These are phyloP conservation scores for Glaciozyma antarctica DNA, from an alignment of 768 basidiomycete genomes.

Conservation along the genomic window DNA sequence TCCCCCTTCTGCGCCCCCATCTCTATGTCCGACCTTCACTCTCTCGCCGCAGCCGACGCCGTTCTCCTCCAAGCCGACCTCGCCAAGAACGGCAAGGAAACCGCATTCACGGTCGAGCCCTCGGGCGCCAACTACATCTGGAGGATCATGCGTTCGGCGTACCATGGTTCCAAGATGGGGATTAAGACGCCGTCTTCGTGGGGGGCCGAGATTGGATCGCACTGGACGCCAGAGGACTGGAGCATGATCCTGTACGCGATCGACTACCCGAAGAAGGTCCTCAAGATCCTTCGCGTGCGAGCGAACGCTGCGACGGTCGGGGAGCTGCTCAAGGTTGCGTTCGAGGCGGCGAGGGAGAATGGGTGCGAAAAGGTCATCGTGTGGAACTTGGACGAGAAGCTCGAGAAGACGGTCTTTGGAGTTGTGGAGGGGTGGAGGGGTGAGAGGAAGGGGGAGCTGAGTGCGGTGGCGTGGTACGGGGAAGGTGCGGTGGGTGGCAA, in stretches of 20 bases:
- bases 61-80: background rate
- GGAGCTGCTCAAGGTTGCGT: background rate
- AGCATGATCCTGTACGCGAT: background rate
- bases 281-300: background rate
- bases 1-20: background rate
- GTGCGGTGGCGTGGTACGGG: background rate
- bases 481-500: background rate
- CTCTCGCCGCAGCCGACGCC: background rate
- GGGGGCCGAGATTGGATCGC: background rate
- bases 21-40: background rate
- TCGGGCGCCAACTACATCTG: background rate
- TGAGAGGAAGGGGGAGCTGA: background rate
- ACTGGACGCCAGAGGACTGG: background rate
- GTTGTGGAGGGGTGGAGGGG: background rate
- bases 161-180: background rate
- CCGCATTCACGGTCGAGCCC: background rate
- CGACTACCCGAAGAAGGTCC: background rate
- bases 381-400: background rate
- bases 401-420: background rate
- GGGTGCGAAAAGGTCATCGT: background rate
- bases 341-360: background rate
- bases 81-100: background rate
- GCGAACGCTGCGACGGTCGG: background rate
- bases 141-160: background rate
- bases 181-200: background rate